A percentile compares a stretch with the other conserved stretches of the same genome.
Conservation (phyloP, 140 eudicot genomes). For the Flaveria floridana region DNA sequence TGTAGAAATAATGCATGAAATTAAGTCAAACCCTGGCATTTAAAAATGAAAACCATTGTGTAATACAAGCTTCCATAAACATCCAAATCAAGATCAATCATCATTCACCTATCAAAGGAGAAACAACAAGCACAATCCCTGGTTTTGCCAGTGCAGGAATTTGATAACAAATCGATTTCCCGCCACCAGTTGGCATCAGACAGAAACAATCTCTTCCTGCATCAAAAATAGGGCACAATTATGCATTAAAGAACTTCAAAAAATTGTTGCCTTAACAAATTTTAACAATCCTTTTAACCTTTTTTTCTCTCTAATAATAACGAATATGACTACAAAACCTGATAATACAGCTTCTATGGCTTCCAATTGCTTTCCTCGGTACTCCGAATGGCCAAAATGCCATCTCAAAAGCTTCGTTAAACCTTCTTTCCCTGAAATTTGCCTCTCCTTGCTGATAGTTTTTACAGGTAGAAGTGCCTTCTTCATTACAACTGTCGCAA, state of each 20-base stretch:
- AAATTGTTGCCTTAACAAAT: slow-evolving; percentile 5
- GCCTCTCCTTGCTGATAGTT: slow-evolving; percentile 49
- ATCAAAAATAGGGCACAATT: background rate
- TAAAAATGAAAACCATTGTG: slow-evolving; percentile 31
- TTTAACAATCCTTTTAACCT: slow-evolving; percentile 5
- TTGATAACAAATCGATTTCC: slow-evolving; percentile 95
- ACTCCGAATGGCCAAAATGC: slow-evolving; percentile 89
- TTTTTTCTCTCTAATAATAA: background rate
- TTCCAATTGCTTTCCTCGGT: slow-evolving; percentile 79
- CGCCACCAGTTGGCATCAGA: slow-evolving; percentile 99
- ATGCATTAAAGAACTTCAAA: background rate
- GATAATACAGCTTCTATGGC: slow-evolving; percentile 91
- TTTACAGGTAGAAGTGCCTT: slow-evolving; percentile 72
- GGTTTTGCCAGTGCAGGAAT: slow-evolving; percentile 77
- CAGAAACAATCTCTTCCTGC: slow-evolving; percentile 94
- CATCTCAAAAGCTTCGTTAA: slow-evolving; percentile 87
- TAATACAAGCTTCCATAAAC: slow-evolving; percentile 30
- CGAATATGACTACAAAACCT: slow-evolving; percentile 38
- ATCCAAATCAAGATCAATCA: slow-evolving; percentile 21
- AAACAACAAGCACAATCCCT: slow-evolving; percentile 92
- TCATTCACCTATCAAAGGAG: slow-evolving; percentile 86
- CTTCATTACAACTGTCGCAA: slow-evolving; percentile 47
- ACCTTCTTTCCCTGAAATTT: slow-evolving; percentile 61
- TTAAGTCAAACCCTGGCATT: slow-evolving; percentile 42
- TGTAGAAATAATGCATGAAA: slow-evolving; percentile 28